These are phyloP conservation scores for Boletellus sp. DNA, from an alignment of 1,284 basidiomycete genomes.

Conservation along the genomic window DNA sequence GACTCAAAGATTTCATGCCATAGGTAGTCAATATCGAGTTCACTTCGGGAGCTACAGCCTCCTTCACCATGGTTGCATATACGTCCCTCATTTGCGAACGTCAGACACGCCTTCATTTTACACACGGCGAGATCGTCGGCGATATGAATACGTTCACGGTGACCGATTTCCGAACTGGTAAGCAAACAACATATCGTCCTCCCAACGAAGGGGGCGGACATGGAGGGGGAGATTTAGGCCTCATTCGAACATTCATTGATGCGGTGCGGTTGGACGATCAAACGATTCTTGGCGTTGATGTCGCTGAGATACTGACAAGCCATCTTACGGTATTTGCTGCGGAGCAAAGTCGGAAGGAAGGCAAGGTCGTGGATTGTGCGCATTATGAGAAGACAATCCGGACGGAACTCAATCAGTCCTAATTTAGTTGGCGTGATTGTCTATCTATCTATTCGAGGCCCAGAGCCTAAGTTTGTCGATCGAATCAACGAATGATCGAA, in stretches of 20 bases:
- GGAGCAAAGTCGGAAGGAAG: constrained; percentile 68
- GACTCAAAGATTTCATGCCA: neutral
- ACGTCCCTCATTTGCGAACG: constrained; percentile 70
- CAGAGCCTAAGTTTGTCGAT: too few relatives aligned
- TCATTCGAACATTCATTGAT: constrained; percentile 68
- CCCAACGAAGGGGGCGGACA: constrained; percentile 63
- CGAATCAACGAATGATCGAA: too few relatives aligned
- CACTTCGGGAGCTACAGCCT: constrained; percentile 70
- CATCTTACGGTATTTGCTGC: constrained; percentile 85
- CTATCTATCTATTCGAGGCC: neutral
- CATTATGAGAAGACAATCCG: constrained; percentile 56
- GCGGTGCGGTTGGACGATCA: constrained; percentile 67
- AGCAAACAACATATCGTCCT: constrained; percentile 49
- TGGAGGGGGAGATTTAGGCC: constrained; percentile 77
- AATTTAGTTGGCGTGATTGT: neutral
- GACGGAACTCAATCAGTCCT: constrained; percentile 21
- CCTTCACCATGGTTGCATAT: constrained; percentile 81
- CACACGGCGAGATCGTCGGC: constrained; percentile 79
- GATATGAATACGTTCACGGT: constrained; percentile 75
- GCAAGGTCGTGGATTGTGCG: constrained; percentile 60
- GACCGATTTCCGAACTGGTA: constrained; percentile 69
- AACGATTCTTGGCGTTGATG: constrained; percentile 59
- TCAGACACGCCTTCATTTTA: constrained; percentile 76
- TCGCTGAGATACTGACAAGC: constrained; percentile 68
- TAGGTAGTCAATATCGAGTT: constrained; percentile 81